Base-by-base conservation (phyloP, 2,329 filamentous ascomycete genomes). In the Huntiella abstrusa region DNA sequence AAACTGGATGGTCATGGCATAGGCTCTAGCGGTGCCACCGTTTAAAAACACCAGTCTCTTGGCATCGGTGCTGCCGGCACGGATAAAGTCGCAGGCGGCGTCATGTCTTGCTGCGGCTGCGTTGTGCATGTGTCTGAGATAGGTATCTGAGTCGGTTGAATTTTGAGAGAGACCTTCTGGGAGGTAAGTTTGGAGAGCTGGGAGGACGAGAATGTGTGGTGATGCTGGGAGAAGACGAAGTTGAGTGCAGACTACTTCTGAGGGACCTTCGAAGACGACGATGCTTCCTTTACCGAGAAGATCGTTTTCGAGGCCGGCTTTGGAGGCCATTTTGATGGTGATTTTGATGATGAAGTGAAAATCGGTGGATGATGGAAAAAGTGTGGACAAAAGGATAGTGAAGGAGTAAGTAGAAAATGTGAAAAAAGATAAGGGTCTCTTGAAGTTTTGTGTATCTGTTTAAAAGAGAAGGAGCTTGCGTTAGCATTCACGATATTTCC, bases 21-120 rank as follows among this genome's bases (percentile, higher is more conserved):
- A 67, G 1, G 73, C 73, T 47, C 67, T 63, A 7, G 69, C 63
- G 3, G 70, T 71, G 7, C 75, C 73, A 3, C 75, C 75, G 45
- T 75, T 68, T 57, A 75, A 61, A 52, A 80, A 76, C 5, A 76
- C 74, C 4, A 79, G 56, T 48, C 68, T 67, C 52, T 69, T 74
- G 49, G 65, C 64, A 44, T 59, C 57, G 7, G 61, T 55, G 1
- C 63, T 64, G 5, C 69, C 65, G 7, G 60, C 60, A 36, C 59
- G 57, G 17, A 79, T 56, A 53, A 79, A 80, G 2, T 60, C 55
- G 28, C 61, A 58, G 5, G 74, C 75, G 38, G 60, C 60, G 45
- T 69, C 60, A 28, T 62, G 60, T 37, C 75, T 68, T 13, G 62
- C 58, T 41, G 58, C 51, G 28, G 67, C 62, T 12, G 70, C 72